A percentile compares a stretch with the other conserved stretches of the same genome.
Conservation (phyloP, 108 stramenopile genomes). For the Pseudonitzschia multiseries region DNA sequence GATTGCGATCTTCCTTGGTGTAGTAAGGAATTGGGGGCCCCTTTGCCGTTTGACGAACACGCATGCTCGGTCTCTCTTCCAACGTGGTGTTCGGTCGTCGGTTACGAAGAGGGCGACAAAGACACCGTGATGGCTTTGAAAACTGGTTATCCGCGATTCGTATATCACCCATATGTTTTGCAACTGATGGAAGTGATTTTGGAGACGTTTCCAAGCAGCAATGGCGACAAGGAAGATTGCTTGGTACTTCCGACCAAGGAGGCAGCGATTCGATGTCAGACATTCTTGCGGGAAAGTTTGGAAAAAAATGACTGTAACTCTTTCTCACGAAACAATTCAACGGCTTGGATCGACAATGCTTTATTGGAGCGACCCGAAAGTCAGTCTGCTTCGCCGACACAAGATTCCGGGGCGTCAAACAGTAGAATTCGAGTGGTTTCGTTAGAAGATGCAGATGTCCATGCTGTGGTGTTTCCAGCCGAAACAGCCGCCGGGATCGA, state of each 20-base stretch:
- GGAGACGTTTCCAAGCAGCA: constrained; percentile 24
- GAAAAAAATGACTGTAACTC: constrained; percentile 17
- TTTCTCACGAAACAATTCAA: neutral
- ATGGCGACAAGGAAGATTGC: constrained; percentile 45
- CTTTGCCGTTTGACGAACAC: constrained; percentile 56
- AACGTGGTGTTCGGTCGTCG: constrained; percentile 59
- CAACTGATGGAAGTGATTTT: constrained; percentile 41
- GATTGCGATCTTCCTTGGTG: constrained; percentile 23
- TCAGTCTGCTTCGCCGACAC: neutral
- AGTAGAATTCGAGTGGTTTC: constrained; percentile 37
- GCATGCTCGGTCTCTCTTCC: constrained; percentile 62
- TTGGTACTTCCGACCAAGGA: constrained; percentile 50
- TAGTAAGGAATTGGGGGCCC: constrained; percentile 43
- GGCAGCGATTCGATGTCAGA: constrained; percentile 52
- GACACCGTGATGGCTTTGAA: constrained; percentile 51
- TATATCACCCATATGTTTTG: constrained; percentile 68
- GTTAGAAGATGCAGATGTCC: constrained; percentile 30
- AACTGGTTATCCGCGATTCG: constrained; percentile 73
- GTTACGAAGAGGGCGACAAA: constrained; percentile 73
- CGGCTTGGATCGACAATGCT: constrained; percentile 9
- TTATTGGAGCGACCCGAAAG: constrained; percentile 22
- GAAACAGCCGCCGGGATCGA: constrained; percentile 47
- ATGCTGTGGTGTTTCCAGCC: constrained; percentile 66
- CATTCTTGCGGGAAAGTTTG: constrained; percentile 54
- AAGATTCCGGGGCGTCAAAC: constrained; percentile 6